Base-by-base conservation (phyloP, 768 basidiomycete genomes). In the Lepiota venenata region DNA sequence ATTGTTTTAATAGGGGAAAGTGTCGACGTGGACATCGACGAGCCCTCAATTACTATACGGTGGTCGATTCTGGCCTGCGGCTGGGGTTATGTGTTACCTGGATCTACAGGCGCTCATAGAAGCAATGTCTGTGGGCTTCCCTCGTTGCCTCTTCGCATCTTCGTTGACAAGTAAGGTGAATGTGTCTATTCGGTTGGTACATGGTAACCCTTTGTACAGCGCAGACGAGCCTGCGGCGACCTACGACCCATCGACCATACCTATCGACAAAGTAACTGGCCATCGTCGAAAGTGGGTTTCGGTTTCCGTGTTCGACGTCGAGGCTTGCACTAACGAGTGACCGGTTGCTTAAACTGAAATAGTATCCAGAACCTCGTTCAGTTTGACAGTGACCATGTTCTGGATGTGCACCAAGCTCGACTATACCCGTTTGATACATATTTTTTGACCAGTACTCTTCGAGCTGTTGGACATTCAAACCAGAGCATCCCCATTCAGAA, bases 391-490 rank as follows among this genome's bases (percentile, higher is more conserved):
- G 77, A 79, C 57, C 77, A 83, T 61, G 74, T 76, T 35, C 71
- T 83, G 21, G 80, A 84, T 55, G 79, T 81, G 10, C 79, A 80
- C 55, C 65, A 77, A 63, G 77, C 78, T 11, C 75, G 71, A 9
- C 61, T 81, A 9, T 84, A 83, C 59, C 82, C 82, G 0, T 84
- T 83, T 63, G 82, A 84, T 62, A 75, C 71, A 0, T 84, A 84
- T 60, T 54, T 68, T 27, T 70, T 83, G 18, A 69, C 77, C 10
- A 80, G 70, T 62, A 79, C 77, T 29, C 52, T 83, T n/a, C 73
- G 76, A 1, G 76, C 72, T 3, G 59, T 69, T 20, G 65, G 68
- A 2, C 61, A 62, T 45, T 58, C 67, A 36, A 69, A 78, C 58
- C 40, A 62, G 29, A 68, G 71, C 2, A 43, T 79, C 11, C 73